A percentile compares a stretch with the other conserved stretches of the same genome.
Conservation (phyloP, 352 stramenopile genomes). For the Globisporangium nodosum region DNA sequence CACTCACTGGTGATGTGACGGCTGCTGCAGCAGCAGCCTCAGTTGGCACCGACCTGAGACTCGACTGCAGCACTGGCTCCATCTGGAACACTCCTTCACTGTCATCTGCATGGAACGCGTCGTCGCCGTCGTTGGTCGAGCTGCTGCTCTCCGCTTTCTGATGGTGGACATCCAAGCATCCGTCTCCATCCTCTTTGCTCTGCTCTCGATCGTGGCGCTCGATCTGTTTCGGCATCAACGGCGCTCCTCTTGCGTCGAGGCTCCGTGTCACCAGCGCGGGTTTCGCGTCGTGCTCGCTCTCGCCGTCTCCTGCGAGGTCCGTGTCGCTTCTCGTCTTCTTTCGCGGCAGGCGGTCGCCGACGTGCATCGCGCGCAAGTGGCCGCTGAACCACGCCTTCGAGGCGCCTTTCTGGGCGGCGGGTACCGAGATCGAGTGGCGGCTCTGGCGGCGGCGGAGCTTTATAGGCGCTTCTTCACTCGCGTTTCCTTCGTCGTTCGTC, state of each 20-base stretch:
- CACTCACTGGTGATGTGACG: not conserved
- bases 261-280: not conserved
- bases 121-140: constrained; percentile 10
- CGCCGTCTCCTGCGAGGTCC: constrained; percentile 7
- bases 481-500: constrained; percentile 17
- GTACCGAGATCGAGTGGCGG: constrained; percentile 21
- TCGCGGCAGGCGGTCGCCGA: constrained; percentile 47
- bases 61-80: constrained; percentile 9
- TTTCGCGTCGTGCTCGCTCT: constrained; percentile 8
- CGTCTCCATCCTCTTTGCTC: not conserved
- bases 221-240: not conserved
- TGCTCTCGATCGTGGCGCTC: not conserved
- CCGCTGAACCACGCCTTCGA: constrained; percentile 59
- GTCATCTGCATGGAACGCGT: constrained; percentile 21
- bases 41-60: constrained; percentile 1
- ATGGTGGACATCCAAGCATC: not conserved
- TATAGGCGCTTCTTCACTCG: constrained; percentile 13
- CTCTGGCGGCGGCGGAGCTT: constrained; percentile 18
- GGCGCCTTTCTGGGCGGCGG: constrained; percentile 14
- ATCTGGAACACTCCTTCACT: constrained; percentile 15
- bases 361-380: constrained; percentile 66
- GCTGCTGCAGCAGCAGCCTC: constrained; percentile 1
- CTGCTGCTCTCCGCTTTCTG: not conserved
- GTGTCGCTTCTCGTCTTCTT: constrained; percentile 39
- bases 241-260: not conserved